A percentile compares a stretch with the other conserved stretches of the same genome.
Evolutionary conservation across 257 asterid genomes (phyloP).

Genomic region (Plectranthus barbatus): DNA sequence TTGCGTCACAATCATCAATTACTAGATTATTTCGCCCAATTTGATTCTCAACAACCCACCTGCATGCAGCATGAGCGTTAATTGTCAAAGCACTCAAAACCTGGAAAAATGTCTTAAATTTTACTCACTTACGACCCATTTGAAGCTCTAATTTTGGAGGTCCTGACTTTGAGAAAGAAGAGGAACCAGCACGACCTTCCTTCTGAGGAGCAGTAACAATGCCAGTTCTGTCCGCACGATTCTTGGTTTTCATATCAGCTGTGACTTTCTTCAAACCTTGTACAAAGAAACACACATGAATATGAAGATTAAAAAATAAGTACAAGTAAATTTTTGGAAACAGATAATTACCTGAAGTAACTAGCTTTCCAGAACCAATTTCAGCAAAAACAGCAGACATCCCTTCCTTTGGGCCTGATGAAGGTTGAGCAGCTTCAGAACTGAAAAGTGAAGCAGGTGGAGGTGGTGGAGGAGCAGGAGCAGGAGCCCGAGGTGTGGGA

Average conservation of each 20-base stretch:
- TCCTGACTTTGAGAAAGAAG: conserved; percentile 64
- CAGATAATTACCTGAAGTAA: conserved; percentile 54
- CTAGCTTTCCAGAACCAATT: conserved; percentile 71
- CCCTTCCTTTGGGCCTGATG: conserved; percentile 78
- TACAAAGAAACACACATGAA: neutral
- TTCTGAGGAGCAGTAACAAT: conserved; percentile 54
- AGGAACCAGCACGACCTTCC: conserved; percentile 36
- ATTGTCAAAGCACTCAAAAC: conserved; percentile 9
- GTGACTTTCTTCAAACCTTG: conserved; percentile 93
- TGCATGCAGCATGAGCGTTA: conserved; percentile 18
- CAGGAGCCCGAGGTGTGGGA: conserved; percentile 32
- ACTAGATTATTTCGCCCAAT: conserved; percentile 70
- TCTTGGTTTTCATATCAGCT: conserved; percentile 90
- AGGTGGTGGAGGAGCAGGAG: conserved; percentile 72
- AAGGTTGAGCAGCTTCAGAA: conserved; percentile 57
- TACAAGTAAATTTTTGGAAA: neutral
- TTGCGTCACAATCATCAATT: conserved; percentile 91
- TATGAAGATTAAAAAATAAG: neutral
- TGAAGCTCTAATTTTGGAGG: conserved; percentile 96
- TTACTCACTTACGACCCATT: conserved; percentile 99
- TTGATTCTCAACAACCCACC: conserved; percentile 99
- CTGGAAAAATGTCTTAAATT: neutral
- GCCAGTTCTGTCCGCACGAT: conserved; percentile 70
- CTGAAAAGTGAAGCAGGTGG: conserved; percentile 82
- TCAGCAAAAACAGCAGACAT: conserved; percentile 95